Conservation (phyloP, 306 rosid species). For the Vigna trinervia region DNA sequence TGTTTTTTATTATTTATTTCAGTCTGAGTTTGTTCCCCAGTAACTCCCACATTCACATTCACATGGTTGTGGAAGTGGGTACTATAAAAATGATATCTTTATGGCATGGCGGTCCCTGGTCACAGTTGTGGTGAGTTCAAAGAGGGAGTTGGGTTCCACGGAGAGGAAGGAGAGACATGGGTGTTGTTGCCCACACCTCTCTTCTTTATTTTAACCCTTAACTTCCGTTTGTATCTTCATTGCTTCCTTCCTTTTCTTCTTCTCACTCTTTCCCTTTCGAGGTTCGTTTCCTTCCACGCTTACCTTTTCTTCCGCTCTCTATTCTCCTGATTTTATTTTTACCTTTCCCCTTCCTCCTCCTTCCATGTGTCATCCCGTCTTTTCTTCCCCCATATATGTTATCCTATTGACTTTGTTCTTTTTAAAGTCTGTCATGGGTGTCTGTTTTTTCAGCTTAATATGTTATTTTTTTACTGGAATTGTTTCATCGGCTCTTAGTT, state of each 20-base stretch:
- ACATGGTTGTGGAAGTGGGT: slow-evolving; percentile 42
- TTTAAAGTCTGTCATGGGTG: neutral
- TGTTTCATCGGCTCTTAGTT: slow-evolving; percentile 14
- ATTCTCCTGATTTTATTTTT: no score
- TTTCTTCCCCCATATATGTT: neutral
- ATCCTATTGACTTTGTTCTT: slow-evolving; percentile 21
- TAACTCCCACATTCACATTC: slow-evolving; percentile 43
- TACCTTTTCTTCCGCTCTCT: slow-evolving; percentile 3
- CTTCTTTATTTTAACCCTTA: slow-evolving; percentile 47
- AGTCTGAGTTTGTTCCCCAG: neutral
- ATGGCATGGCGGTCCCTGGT: slow-evolving; percentile 56
- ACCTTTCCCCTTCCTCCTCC: neutral
- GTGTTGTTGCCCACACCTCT: slow-evolving; percentile 22
- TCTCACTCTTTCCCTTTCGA: slow-evolving; percentile 40
- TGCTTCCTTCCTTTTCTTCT: slow-evolving; percentile 10
- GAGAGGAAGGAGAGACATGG: slow-evolving; percentile 41
- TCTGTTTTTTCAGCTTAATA: slow-evolving; percentile 6
- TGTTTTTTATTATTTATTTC: neutral
- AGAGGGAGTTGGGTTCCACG: neutral
- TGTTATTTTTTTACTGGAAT: slow-evolving; percentile 17
- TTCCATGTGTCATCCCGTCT: neutral
- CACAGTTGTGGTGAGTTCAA: slow-evolving; percentile 40
- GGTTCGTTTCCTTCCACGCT: slow-evolving; percentile 45
- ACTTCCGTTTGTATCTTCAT: slow-evolving; percentile 2
- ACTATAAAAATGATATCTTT: slow-evolving; percentile 42